phyloP scores from a whole-genome alignment of 148 eudicot species.

The Euryodendron excelsum region DNA sequence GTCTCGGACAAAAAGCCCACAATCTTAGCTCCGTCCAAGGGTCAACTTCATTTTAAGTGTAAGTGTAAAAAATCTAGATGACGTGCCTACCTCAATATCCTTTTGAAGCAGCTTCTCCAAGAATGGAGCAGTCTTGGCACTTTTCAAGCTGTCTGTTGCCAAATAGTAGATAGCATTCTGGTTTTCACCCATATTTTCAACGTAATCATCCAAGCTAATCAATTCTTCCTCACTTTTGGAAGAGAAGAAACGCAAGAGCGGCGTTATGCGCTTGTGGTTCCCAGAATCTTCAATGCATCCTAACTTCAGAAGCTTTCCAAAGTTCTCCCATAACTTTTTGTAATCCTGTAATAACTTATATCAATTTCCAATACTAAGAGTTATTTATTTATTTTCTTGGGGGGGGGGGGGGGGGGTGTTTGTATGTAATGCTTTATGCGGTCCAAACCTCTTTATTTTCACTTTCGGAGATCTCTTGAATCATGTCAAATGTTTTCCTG shows the following conservation, averaged over 20 bases:
- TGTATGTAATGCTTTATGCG: neutral
- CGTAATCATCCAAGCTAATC: constrained; percentile 91
- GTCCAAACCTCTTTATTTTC: constrained; percentile 84
- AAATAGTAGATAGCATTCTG: constrained; percentile 93
- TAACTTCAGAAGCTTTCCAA: constrained; percentile 86
- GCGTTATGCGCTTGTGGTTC: constrained; percentile 88
- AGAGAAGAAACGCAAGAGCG: constrained; percentile 75
- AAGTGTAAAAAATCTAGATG: neutral
- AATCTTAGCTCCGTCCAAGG: neutral
- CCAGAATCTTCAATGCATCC: constrained; percentile 98
- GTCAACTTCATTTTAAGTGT: neutral
- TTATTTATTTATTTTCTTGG: no score
- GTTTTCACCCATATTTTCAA: constrained; percentile 94
- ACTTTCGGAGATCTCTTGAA: constrained; percentile 81
- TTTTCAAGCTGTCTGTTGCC: constrained; percentile 92
- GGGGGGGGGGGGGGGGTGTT: neutral
- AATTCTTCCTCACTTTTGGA: constrained; percentile 85
- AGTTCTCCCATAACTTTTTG: constrained; percentile 98
- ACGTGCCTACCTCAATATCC: constrained; percentile 81
- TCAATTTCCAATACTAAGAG: constrained; percentile 2
- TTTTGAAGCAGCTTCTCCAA: constrained; percentile 90
- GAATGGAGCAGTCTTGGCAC: constrained; percentile 95
- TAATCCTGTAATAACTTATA: constrained; percentile 55
- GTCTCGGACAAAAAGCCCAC: neutral
- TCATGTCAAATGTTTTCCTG: constrained; percentile 96